Evolutionary conservation across 305 asterid species (phyloP).

Genomic region (Rubia peregrina): DNA sequence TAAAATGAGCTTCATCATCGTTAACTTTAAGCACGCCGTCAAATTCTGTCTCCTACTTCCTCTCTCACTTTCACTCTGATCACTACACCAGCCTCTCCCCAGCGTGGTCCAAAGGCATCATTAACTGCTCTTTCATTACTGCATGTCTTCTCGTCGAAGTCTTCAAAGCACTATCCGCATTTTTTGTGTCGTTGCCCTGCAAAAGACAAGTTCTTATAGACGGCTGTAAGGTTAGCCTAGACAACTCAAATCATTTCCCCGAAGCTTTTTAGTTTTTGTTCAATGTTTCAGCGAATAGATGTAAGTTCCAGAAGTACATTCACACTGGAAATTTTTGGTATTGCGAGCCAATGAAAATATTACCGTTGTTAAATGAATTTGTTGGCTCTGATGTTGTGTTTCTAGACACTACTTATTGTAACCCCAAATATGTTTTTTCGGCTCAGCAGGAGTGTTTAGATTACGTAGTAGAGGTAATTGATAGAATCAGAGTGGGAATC

Average conservation of each 20-base stretch:
- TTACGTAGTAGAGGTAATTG: slow-evolving; percentile 57
- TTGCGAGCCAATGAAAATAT: slow-evolving; percentile 51
- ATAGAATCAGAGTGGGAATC: slow-evolving; percentile 39
- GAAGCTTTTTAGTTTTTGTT: slow-evolving; percentile 87
- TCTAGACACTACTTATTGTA: slow-evolving; percentile 80
- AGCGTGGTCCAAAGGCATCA: slow-evolving; percentile 64
- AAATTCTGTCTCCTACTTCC: slow-evolving; percentile 69
- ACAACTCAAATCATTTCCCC: slow-evolving; percentile 92
- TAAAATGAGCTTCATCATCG: slow-evolving; percentile 69
- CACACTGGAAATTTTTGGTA: slow-evolving; percentile 93
- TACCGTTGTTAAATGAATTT: slow-evolving; percentile 35
- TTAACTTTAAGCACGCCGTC: slow-evolving; percentile 61
- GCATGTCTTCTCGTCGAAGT: slow-evolving; percentile 58
- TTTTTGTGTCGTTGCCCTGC: slow-evolving; percentile 46
- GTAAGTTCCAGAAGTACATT: slow-evolving; percentile 58
- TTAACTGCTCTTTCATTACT: slow-evolving; percentile 61
- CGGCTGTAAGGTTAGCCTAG: slow-evolving; percentile 47
- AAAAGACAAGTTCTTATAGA: slow-evolving; percentile 41
- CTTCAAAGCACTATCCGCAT: slow-evolving; percentile 45
- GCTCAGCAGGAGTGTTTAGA: slow-evolving; percentile 81
- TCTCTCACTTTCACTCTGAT: slow-evolving; percentile 91
- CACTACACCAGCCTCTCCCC: slow-evolving; percentile 79
- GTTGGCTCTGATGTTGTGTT: slow-evolving; percentile 74
- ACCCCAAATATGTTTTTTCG: slow-evolving; percentile 79
- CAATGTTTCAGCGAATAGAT: slow-evolving; percentile 40